Base-by-base conservation (phyloP, 2,329 filamentous ascomycete species). In the Uncinocarpus reesii region DNA sequence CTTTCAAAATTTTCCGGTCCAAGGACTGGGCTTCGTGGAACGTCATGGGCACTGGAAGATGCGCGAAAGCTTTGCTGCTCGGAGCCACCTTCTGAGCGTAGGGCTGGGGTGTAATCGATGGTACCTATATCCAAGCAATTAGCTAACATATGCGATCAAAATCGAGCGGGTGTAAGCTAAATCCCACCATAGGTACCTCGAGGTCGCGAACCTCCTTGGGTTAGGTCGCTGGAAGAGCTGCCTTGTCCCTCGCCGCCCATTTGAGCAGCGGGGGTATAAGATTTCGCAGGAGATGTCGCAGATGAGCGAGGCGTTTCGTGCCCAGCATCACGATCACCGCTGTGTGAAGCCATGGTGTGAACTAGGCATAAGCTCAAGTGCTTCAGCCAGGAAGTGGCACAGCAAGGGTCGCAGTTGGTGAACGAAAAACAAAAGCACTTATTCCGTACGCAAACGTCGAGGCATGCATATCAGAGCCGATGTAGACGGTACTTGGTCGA, bases 1-100 rank as follows among this genome's bases (percentile, higher is more conserved):
- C 76, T 66, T 48, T 65, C 64, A 3, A 55, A 38, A 35, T 56
- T 55, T 29, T 62, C 55, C 6, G 65, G 58, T 20, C 58, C 57
- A 59, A 71, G 59, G 46, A 73, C 69, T 3, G 60, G 54, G 51
- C 78, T 73, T 47, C 70, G 68, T 11, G 71, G 57, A 24, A 64
- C 56, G 32, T 65, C 64, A 32, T 23, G 37, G 24, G 31, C 18
- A 20, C 37, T 48, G 13, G 46, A 48, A 1, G 37, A 42, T 2
- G 46, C 15, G 23, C 8, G 37, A n/a, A 48, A 42, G 23, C 29
- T 37, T 36, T 48, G 37, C 1, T 11, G 20, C 29, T 42, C 46
- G 4, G 38, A 15, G 5, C 15, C 28, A 13, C 16, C 35, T 23
- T 47, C 43, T 35, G 35, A 16, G 8, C 7, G 42, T 26, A 16